Base-by-base conservation (phyloP, 2,329 filamentous ascomycete genomes). In the Endoconidiophora laricicola region DNA sequence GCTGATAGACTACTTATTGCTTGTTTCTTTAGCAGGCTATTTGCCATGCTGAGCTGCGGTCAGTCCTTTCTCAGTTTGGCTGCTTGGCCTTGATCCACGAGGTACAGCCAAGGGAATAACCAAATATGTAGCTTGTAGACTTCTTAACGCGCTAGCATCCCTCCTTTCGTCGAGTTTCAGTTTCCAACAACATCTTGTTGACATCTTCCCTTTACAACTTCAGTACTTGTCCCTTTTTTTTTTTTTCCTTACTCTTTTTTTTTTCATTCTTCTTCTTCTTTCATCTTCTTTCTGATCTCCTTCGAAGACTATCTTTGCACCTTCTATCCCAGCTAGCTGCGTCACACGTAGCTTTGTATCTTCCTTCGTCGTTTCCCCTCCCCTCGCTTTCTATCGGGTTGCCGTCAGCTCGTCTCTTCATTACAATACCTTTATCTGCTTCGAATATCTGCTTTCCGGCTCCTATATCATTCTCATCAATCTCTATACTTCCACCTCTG, bases 311-410 rank as follows among this genome's bases (percentile, higher is more conserved):
- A n/a, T 50, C 33, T 41, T 41, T 44, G 33, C 4, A 36, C 20
- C 24, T 46, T 41, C 44, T 52, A 24, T 29, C 24, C 44, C 29
- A 48, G 49, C 45, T 37, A 44, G 44, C 39, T 33, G 36, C 24
- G 9, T 33, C 26, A 10, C 26, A 33, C 26, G 26, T 10, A 33
- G 26, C 26, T 10, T 33, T 33, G 26, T 48, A 39, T 20, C 41
- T 48, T 33, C 26, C 26, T 10, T 29, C 26, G 6, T 29, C 26
- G 10, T 10, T 10, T 6, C 26, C 4, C 14, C 6, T 38, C 47
- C 23, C 16, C 16, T 50, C n/a, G 22, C 22, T 20, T 44, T 37
- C 10, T 49, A 16, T 20, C 29, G n/a, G 43, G 26, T 37, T 42
- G 18, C 10, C n/a, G 4, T 47, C 1, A n/a, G 6, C 12, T 41